Evolutionary conservation across 805 yeast genomes (phyloP).

Genomic region (Monosporozyma aerobia): DNA sequence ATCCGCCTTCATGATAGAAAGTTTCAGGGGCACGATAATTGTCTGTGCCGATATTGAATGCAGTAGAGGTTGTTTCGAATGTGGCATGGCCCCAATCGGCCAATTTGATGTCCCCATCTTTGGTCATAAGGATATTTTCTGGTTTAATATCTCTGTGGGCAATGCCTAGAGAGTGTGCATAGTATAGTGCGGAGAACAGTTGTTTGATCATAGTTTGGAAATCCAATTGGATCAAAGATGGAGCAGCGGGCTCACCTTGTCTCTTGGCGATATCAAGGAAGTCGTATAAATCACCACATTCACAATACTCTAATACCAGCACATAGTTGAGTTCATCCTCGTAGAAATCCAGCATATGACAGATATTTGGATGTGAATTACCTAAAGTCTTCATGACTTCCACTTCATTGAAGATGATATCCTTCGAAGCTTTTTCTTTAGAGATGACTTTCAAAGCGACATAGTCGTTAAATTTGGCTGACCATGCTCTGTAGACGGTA

Average conservation of each 20-base stretch:
- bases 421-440: constrained; percentile 12
- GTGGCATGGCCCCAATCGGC: constrained; percentile 73
- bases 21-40: constrained; percentile 92
- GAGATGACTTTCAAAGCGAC: constrained; percentile 27
- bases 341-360: constrained; percentile 48
- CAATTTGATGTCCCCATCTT: constrained; percentile 45
- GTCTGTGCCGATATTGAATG: constrained; percentile 59
- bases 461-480: constrained; percentile 11
- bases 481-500: constrained; percentile 26
- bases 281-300: constrained; percentile 61
- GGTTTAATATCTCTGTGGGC: constrained; percentile 71
- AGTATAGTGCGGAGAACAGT: constrained; percentile 41
- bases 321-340: constrained; percentile 45
- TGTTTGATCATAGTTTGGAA: constrained; percentile 39
- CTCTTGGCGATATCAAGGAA: constrained; percentile 22
- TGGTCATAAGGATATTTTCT: constrained; percentile 52
- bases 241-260: constrained; percentile 9
- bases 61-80: constrained; percentile 21
- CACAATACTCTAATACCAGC: constrained; percentile 57
- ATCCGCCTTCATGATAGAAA: constrained; percentile 32
- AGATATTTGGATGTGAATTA: constrained; percentile 40
- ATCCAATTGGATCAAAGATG: constrained; percentile 14
- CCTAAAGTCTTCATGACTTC: constrained; percentile 35
- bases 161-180: constrained; percentile 48
- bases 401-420: constrained; percentile 17